These are phyloP conservation scores for Pulveroboletus sp. DNA, from an alignment of 768 basidiomycete species.

Conservation along the genomic window DNA sequence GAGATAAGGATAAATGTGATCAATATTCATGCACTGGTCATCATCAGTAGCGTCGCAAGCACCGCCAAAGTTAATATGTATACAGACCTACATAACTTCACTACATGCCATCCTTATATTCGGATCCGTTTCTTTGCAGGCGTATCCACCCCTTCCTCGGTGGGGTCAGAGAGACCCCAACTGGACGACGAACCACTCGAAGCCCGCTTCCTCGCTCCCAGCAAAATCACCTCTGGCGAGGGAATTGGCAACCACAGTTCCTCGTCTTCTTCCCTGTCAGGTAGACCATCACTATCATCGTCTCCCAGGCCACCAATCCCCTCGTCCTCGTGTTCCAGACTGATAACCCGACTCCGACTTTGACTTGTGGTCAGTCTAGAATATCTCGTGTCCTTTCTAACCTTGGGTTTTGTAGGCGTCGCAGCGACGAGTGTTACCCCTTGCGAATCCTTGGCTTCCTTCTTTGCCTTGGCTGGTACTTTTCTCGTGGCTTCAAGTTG, in stretches of 20 bases:
- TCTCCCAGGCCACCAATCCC: background rate
- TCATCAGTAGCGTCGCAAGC: too few species aligned
- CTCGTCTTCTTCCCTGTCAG: conserved; percentile 30
- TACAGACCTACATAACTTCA: conserved; percentile 2
- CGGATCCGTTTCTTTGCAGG: conserved; percentile 29
- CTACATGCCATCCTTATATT: background rate
- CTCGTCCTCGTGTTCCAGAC: conserved; percentile 2
- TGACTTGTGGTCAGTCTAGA: conserved; percentile 7
- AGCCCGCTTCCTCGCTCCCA: conserved; percentile 27
- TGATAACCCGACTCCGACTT: conserved; percentile 4
- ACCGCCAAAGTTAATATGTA: background rate
- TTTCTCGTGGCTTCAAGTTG: conserved; percentile 17
- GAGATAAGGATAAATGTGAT: too few species aligned
- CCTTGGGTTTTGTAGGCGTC: conserved; percentile 47
- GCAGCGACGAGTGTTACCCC: conserved; percentile 48
- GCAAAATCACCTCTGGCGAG: conserved; percentile 41
- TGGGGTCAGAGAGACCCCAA: conserved; percentile 16
- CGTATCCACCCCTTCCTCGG: conserved; percentile 13
- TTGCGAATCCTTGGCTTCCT: conserved; percentile 5
- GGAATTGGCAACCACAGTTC: conserved; percentile 40
- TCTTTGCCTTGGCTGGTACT: conserved; percentile 8
- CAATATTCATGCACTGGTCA: too few species aligned
- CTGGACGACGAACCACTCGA: conserved; percentile 27
- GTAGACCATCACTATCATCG: conserved; percentile 5
- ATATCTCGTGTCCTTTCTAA: conserved; percentile 7